These are phyloP conservation scores for Heliamphora pulchella DNA, from an alignment of 179 eudicot genomes.

Conservation along the genomic window DNA sequence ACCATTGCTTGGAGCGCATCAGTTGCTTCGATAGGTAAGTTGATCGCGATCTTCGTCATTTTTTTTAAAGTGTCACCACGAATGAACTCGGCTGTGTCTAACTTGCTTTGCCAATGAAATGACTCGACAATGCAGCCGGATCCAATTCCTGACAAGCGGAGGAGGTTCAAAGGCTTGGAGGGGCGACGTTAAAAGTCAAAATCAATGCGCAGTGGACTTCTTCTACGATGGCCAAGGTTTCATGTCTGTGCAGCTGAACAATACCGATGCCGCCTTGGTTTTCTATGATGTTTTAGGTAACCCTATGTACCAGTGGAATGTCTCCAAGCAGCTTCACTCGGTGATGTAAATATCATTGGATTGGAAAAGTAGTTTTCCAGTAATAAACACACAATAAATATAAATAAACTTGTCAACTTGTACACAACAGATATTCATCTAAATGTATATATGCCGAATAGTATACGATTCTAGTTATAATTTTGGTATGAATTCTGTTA, in stretches of 20 bases:
- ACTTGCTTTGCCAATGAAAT: neutral
- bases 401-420: too few species aligned
- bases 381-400: too few species aligned
- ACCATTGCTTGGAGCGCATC: constrained; percentile 39
- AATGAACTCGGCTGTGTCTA: too few species aligned
- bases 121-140: constrained; percentile 16
- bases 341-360: neutral
- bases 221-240: constrained; percentile 32
- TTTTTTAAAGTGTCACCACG: too few species aligned
- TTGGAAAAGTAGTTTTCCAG: neutral
- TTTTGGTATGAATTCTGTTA: too few species aligned
- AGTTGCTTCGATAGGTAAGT: constrained; percentile 25
- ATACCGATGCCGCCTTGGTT: neutral
- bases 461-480: too few species aligned
- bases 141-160: constrained; percentile 30
- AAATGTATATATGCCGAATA: too few species aligned
- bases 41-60: neutral
- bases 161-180: constrained; percentile 36
- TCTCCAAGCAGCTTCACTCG: neutral
- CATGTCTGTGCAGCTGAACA: constrained; percentile 24
- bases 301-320: constrained; percentile 11
- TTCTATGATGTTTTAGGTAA: constrained; percentile 25
- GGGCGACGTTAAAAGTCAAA: constrained; percentile 3
- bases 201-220: constrained; percentile 16
- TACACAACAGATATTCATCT: too few species aligned